Evolutionary conservation across 176 grass and related monocot genomes (phyloP), one percentile per base, ranked within the genome.

Genomic region (Juncus inflexus): DNA sequence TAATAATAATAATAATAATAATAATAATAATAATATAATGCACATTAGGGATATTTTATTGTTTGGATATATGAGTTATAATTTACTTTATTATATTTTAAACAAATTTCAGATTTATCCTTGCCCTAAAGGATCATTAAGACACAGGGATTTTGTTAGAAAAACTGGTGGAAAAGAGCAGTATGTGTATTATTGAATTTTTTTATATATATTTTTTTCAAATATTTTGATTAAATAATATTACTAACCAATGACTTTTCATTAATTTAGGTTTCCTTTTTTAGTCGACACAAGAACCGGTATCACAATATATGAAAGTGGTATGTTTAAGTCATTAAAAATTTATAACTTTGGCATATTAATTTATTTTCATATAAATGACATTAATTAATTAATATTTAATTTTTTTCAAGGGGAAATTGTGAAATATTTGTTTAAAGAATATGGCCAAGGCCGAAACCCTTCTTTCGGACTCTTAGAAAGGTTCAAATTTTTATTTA

Each of bases 261-360:
- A 40, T 58, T 74, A 16, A 55, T 80, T 15, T 70, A 91, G 94
- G 78, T 97, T 97, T 67, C 94, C 94, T 54, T 86, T 97, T 74
- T 87, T 97, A 79, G 72, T 91, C 56, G 88, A 97, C 74, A 66
- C 75, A 9, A 84, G 68, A 53, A 78, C 80, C 72, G 94, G 94
- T 35, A 76, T 97, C 53, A 79, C 80, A 71, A 77, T 97, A 79
- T 97, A 97, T 82, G 88, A 97, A 86, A 97, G 94, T 69, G 88
- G 94, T 97, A 91, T 70, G 52, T 53, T 67, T 9, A 4, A 63
- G 64, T 74, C 64, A 28, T 28, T 1, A 28, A 28, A 28, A 28
- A 28, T 28, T 28, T 28, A 28, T 28, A 28, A 28, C 19, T 28
- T 28, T 28, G 19, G 1, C 19, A 28, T 47, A 47, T 9, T 47